Evolutionary conservation across 306 rosid species (phyloP).

Genomic region (Albizia julibrissin): DNA sequence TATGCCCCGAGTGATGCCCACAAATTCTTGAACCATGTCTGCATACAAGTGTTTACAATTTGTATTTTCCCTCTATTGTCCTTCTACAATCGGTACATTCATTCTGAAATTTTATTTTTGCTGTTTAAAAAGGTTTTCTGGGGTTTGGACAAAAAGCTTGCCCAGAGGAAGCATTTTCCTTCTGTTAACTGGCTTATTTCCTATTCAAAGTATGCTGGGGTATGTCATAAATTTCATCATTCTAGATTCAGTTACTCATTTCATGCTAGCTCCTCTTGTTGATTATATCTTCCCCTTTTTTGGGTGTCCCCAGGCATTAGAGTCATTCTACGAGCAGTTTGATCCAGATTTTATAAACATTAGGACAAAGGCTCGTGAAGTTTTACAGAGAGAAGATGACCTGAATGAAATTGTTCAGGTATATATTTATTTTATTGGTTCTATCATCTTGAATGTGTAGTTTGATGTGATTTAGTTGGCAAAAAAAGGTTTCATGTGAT

Average conservation of each 20-base stretch:
- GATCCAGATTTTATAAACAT: constrained; percentile 97
- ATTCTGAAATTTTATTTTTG: constrained; percentile 14
- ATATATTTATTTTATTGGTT: constrained; percentile 28
- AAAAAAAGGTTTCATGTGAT: constrained; percentile 8
- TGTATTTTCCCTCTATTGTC: constrained; percentile 1
- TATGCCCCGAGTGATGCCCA: constrained; percentile 1
- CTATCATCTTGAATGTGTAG: constrained; percentile 20
- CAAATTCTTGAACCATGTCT: constrained; percentile 8
- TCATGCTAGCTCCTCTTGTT: constrained; percentile 14
- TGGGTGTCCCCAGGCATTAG: constrained; percentile 72
- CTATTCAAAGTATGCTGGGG: constrained; percentile 90
- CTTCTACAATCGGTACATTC: constrained; percentile 19
- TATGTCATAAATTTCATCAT: constrained; percentile 45
- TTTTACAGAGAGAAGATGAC: constrained; percentile 97
- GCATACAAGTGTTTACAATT: neutral
- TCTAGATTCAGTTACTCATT: constrained; percentile 15
- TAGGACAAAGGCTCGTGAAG: constrained; percentile 99
- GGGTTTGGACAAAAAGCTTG: constrained; percentile 99
- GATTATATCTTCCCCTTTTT: neutral
- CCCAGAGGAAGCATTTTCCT: constrained; percentile 99
- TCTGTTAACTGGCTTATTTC: constrained; percentile 99
- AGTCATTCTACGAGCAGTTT: constrained; percentile 87
- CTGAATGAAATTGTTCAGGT: constrained; percentile 98
- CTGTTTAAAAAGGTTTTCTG: constrained; percentile 81
- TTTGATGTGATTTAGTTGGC: constrained; percentile 12